phyloP scores from a whole-genome alignment of 805 yeast genomes.

The Soucietia sequanensis region DNA sequence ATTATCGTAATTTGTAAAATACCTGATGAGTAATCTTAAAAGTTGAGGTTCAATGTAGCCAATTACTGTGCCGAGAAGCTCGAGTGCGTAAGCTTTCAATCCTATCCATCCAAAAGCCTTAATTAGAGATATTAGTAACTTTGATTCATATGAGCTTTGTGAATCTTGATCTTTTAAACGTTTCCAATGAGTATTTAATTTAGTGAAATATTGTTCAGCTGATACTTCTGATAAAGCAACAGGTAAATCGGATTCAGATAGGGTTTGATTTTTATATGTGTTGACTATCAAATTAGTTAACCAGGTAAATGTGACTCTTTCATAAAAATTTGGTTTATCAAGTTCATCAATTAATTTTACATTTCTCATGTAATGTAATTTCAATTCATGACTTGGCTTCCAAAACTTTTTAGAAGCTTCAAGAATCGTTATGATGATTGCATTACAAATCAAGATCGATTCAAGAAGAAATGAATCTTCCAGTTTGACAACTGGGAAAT shows the following conservation, averaged over 20 bases:
- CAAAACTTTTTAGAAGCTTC: constrained; percentile 34
- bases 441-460: constrained; percentile 22
- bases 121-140: constrained; percentile 16
- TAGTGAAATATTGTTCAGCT: constrained; percentile 15
- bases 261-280: constrained; percentile 36
- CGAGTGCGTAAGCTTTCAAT: constrained; percentile 12
- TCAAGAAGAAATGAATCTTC: too few relatives aligned
- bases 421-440: constrained; percentile 31
- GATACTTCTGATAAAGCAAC: constrained; percentile 24
- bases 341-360: constrained; percentile 14
- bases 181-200: constrained; percentile 16
- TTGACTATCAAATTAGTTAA: constrained; percentile 44
- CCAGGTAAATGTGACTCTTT: constrained; percentile 45
- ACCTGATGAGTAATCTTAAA: constrained; percentile 61
- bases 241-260: constrained; percentile 33
- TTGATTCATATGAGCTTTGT: constrained; percentile 5
- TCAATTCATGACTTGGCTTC: constrained; percentile 41
- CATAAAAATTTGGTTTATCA: constrained; percentile 31
- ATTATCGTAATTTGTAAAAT: constrained; percentile 48
- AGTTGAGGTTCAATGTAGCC: constrained; percentile 82
- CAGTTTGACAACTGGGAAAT: too few relatives aligned
- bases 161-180: not conserved
- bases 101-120: constrained; percentile 27
- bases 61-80: constrained; percentile 19
- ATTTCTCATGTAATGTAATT: constrained; percentile 22